These are phyloP conservation scores for Reticulascus tulasneorum DNA, from an alignment of 2,329 filamentous ascomycete genomes.

Conservation along the genomic window DNA sequence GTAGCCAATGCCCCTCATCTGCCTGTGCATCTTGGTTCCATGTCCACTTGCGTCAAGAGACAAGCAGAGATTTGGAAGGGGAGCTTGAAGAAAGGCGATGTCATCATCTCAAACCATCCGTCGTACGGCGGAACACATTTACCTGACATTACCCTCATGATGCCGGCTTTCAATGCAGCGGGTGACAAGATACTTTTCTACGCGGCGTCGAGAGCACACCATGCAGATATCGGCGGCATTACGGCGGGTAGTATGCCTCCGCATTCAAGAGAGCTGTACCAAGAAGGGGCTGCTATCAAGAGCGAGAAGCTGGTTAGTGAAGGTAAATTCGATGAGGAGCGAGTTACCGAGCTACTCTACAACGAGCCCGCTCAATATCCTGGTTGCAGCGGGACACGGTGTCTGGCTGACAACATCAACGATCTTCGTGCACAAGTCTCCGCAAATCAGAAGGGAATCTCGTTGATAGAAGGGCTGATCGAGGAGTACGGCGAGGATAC, in stretches of 20 bases:
- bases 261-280: constrained; percentile 60
- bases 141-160: constrained; percentile 77
- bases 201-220: constrained; percentile 74
- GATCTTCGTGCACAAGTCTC: constrained; percentile 81
- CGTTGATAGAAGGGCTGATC: constrained; percentile 71
- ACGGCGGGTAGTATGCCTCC: constrained; percentile 79
- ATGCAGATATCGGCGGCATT: constrained; percentile 82
- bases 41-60: constrained; percentile 76
- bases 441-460: constrained; percentile 81
- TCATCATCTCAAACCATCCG: constrained; percentile 79
- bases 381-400: constrained; percentile 74
- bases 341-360: constrained; percentile 68
- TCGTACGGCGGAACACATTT: constrained; percentile 81
- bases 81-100: constrained; percentile 72
- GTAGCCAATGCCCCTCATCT: constrained; percentile 78
- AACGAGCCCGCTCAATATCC: constrained; percentile 70
- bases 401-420: constrained; percentile 76
- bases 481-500: constrained; percentile 73
- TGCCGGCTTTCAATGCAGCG: constrained; percentile 64
- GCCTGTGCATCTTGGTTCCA: constrained; percentile 75
- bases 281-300: constrained; percentile 61
- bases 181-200: constrained; percentile 76
- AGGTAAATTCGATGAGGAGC: constrained; percentile 73
- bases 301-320: constrained; percentile 70
- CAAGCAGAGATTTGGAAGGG: constrained; percentile 78